These are phyloP conservation scores for Penicillium brasilianum DNA, from an alignment of 2,329 filamentous ascomycete species.

Conservation along the genomic window DNA sequence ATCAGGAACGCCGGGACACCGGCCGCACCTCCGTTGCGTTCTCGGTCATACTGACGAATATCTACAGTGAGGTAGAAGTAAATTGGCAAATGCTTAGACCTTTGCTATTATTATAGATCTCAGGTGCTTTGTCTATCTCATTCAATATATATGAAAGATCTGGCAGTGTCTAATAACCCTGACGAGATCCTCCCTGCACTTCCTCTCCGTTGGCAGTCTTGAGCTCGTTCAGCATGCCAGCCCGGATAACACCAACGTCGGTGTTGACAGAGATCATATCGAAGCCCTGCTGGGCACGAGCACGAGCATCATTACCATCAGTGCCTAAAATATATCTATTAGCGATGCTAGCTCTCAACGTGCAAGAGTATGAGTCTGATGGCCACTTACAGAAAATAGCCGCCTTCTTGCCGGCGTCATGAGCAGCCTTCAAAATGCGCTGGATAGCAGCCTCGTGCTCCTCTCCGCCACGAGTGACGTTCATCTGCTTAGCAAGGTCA, in stretches of 20 bases:
- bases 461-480: conserved; percentile 40
- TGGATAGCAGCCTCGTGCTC: conserved; percentile 50
- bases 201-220: conserved; percentile 37
- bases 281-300: conserved; percentile 44
- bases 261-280: conserved; percentile 50
- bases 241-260: conserved; percentile 41
- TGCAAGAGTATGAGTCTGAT: background rate
- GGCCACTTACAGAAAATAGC: conserved; percentile 48
- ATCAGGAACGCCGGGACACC: conserved; percentile 71
- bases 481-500: conserved; percentile 47
- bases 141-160: background rate
- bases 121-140: background rate
- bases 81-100: no score
- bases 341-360: background rate
- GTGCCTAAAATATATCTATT: conserved; percentile 28
- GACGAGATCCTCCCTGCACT: conserved; percentile 13
- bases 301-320: conserved; percentile 42
- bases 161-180: conserved; percentile 17
- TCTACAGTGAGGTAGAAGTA: no score
- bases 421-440: conserved; percentile 41
- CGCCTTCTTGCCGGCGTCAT: conserved; percentile 45
- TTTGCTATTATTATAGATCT: background rate
- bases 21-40: conserved; percentile 69
- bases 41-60: conserved; percentile 39
- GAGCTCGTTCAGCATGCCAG: conserved; percentile 42